phyloP scores from a whole-genome alignment of 106 monocot species.

The Acanthochlamys bracteata region DNA sequence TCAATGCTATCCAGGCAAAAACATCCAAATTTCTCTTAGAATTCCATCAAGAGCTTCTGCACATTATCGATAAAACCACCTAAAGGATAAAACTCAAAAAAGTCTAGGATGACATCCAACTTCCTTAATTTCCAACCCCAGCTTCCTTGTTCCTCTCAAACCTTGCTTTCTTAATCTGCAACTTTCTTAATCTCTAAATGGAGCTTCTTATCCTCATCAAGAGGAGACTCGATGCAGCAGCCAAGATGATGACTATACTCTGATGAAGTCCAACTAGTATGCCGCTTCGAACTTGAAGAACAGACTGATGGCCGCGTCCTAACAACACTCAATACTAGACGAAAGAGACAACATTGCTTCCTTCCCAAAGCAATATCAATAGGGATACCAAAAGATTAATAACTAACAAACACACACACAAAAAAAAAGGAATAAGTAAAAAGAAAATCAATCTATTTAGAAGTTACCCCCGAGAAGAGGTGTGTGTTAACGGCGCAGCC shows the following conservation, averaged over 20 bases:
- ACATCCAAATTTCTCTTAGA: slow-evolving; percentile 16
- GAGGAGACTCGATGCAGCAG: slow-evolving; percentile 28
- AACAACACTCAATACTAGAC: no score
- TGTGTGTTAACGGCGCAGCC: slow-evolving; percentile 74
- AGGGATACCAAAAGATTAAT: no score
- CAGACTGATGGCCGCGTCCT: no score
- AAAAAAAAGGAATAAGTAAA: no score
- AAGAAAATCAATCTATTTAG: no score
- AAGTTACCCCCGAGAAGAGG: slow-evolving; percentile 83
- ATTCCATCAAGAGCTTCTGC: slow-evolving; percentile 29
- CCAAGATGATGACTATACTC: slow-evolving; percentile 25
- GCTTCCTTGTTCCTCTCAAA: slow-evolving; percentile 31
- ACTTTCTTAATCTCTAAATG: no score
- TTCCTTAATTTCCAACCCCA: no score
- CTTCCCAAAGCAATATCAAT: no score
- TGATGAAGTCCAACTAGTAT: no score
- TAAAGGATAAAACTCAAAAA: slow-evolving; percentile 22
- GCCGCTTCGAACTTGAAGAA: no score
- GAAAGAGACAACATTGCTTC: no score
- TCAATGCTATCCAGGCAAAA: slow-evolving; percentile 26
- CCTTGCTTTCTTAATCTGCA: slow-evolving; percentile 26
- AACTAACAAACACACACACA: no score
- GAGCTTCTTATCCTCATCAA: slow-evolving; percentile 21
- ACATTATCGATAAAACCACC: slow-evolving; percentile 21
- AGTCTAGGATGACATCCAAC: slow-evolving; percentile 38